phyloP scores from a whole-genome alignment of 331 rosid genomes.

The Arachis monticola region DNA sequence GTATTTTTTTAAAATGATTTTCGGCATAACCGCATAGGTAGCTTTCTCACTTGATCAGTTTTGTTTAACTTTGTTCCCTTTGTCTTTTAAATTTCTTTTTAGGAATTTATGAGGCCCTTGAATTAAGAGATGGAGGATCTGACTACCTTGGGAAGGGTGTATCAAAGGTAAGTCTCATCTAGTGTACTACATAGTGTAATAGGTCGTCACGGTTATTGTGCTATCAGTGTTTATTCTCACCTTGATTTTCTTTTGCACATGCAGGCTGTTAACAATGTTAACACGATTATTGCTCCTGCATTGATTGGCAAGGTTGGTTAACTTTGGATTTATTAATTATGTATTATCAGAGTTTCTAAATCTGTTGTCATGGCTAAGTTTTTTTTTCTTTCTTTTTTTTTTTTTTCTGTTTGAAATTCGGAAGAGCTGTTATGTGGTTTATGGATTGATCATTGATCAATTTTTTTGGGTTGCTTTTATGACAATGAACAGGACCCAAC shows the following conservation, averaged over 20 bases:
- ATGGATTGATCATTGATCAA: neutral
- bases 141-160: conserved; percentile 98
- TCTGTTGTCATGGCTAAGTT: neutral
- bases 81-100: neutral
- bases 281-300: conserved; percentile 84
- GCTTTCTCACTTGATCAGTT: conserved; percentile 13
- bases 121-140: conserved; percentile 91
- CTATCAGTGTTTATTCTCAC: conserved; percentile 15
- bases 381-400: neutral
- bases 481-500: conserved; percentile 70
- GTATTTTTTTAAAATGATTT: too few species aligned
- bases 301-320: conserved; percentile 91
- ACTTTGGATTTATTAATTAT: neutral
- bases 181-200: neutral
- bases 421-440: neutral
- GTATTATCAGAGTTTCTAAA: neutral
- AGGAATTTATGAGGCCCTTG: conserved; percentile 98
- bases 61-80: neutral
- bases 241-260: conserved; percentile 8
- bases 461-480: neutral
- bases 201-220: neutral
- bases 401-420: neutral
- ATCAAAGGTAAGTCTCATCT: conserved; percentile 57
- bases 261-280: conserved; percentile 88
- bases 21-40: neutral